These are phyloP conservation scores for Edaphochlamys debaryana DNA, from an alignment of 139 green algal genomes.

Conservation along the genomic window DNA sequence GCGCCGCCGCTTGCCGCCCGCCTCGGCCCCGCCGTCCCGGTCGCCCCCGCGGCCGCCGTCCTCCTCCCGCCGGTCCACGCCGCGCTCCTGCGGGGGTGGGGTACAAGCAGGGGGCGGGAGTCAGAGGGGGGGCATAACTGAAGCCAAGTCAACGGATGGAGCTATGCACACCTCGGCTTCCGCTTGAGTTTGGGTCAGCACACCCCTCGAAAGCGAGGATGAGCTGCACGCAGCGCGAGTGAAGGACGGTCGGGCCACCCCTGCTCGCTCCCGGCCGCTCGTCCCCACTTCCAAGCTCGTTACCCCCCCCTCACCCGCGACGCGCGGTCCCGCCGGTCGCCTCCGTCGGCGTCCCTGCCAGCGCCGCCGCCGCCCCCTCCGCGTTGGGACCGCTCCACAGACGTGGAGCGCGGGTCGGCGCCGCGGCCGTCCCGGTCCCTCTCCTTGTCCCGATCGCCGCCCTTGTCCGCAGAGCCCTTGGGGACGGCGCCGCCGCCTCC, in stretches of 20 bases:
- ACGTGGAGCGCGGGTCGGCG: not conserved
- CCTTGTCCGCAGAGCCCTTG: too few relatives aligned
- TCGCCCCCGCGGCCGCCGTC: not conserved
- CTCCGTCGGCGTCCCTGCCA: not conserved
- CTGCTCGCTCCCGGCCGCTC: too few relatives aligned
- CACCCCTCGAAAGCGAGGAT: too few relatives aligned
- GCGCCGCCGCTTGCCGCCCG: slow-evolving; percentile 28
- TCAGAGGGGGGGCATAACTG: not conserved
- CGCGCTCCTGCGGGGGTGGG: not conserved
- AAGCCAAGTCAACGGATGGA: not conserved
- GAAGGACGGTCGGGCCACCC: too few relatives aligned
- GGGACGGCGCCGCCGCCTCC: too few relatives aligned
- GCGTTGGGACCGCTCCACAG: slow-evolving; percentile 1
- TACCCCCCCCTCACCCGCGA: too few relatives aligned
- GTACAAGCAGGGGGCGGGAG: not conserved
- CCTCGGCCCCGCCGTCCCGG: not conserved
- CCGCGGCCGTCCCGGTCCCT: not conserved
- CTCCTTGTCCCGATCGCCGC: slow-evolving; percentile 5
- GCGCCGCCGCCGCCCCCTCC: not conserved
- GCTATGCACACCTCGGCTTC: not conserved
- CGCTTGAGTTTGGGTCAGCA: too few relatives aligned
- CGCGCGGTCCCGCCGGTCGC: not conserved
- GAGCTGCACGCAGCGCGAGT: too few relatives aligned
- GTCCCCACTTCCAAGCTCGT: not conserved
- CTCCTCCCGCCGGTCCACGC: not conserved